Conservation (phyloP, 2,329 filamentous ascomycete species). For the Colletotrichum kahawae region DNA sequence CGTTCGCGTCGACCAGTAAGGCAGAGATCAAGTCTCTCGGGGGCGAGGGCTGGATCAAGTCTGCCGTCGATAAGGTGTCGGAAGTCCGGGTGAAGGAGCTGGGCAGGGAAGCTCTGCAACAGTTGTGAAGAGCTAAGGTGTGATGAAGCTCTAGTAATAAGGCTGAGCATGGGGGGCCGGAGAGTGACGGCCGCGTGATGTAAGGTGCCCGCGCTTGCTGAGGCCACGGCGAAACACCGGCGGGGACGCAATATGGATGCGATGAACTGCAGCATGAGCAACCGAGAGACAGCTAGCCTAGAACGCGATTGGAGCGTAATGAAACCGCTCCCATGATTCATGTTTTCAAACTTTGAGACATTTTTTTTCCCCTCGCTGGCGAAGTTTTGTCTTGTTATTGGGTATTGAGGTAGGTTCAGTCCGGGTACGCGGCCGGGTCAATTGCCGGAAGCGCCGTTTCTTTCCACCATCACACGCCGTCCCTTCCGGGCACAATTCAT, state of each 20-base stretch:
- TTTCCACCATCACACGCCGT: neutral
- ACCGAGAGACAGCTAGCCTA: constrained; percentile 6
- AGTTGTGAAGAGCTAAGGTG: constrained; percentile 27
- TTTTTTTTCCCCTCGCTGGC: neutral
- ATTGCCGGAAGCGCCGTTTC: neutral
- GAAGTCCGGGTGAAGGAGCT: constrained; percentile 55
- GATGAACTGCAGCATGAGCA: neutral
- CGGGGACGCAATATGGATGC: neutral
- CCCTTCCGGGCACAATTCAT: accelerated
- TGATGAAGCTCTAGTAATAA: neutral
- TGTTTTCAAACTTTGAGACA: neutral
- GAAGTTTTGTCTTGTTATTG: neutral
- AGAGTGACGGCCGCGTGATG: constrained; percentile 8
- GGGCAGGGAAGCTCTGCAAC: constrained; percentile 49
- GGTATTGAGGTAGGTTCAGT: neutral
- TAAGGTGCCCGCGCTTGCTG: constrained; percentile 1
- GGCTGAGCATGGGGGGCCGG: neutral
- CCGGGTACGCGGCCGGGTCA: neutral
- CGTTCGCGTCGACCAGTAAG: constrained; percentile 65
- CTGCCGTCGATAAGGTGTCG: constrained; percentile 45
- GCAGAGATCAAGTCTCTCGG: constrained; percentile 47
- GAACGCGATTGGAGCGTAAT: constrained; percentile 5
- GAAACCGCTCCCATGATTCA: constrained; percentile 8
- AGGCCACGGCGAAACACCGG: neutral
- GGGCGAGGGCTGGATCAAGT: constrained; percentile 44